Base-by-base conservation (phyloP, 768 basidiomycete species). In the Kwoniella heveanensis region DNA sequence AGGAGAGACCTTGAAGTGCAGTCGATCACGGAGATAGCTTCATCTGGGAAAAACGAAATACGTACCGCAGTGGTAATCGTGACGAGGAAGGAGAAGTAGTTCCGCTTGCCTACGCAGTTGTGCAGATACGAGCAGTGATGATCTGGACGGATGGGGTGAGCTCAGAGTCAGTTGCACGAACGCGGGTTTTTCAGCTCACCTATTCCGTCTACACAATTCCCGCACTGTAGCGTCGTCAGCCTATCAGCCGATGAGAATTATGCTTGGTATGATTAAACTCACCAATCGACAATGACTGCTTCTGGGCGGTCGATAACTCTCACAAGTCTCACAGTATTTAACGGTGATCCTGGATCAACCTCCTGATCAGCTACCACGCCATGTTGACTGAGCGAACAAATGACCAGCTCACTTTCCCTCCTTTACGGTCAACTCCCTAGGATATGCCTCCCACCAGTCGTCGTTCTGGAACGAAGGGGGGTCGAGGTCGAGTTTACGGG, bases 221-320 rank as follows among this genome's bases (percentile, higher is more conserved):
- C 92, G 77, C 95, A 99, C 90, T 94, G 69, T 1, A 56, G 26
- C 6, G 22, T 36, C 36, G 32, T 59, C 32, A 64, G 60, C 65
- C 49, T 24, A 19, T 54, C 32, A 32, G 32, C 36, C 21, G 29
- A 50, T 24, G 32, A 36, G 32, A 6, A 36, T 36, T 13, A 36
- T 13, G 46, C 46, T 7, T 44, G 10, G 44, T 13, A 3, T 30
- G 29, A 32, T n/a, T n/a, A 13, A 36, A 68, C 84, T 74, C 70
- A 91, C 92, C 86, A 96, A 86, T 78, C 93, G 91, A 79, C 95
- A 99, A 80, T 99, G 95, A 74, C 91, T 95, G 21, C 92, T 90
- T 66, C 95, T 83, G 3, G 95, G 95, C 7, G 95, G 92, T 21
- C 95, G 87, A 76, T 97, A 99, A 1, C 86, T 92, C 71, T 86